phyloP scores from a whole-genome alignment of 768 basidiomycete genomes.

The Tylopilus vinaceipallidus region DNA sequence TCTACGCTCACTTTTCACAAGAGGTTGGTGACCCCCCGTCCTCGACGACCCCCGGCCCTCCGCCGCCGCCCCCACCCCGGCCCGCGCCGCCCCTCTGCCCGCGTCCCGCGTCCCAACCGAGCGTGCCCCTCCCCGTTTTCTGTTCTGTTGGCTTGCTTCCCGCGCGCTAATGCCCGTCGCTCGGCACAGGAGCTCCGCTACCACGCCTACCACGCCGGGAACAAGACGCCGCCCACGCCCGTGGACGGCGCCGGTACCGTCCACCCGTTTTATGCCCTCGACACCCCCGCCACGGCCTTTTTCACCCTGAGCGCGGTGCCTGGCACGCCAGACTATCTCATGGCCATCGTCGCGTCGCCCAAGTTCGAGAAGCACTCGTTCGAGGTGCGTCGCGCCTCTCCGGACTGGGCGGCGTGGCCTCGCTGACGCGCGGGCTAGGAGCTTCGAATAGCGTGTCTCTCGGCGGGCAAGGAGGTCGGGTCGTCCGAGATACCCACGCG shows the following conservation, averaged over 20 bases:
- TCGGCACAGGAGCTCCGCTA: conserved; percentile 41
- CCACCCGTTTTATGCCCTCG: conserved; percentile 25
- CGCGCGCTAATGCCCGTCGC: conserved; percentile 13
- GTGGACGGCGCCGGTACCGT: background rate
- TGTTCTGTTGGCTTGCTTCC: background rate
- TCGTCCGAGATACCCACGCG: conserved; percentile 37
- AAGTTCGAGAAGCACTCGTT: conserved; percentile 44
- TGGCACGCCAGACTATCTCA: conserved; percentile 30
- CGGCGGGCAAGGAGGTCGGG: conserved; percentile 44
- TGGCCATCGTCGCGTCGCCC: conserved; percentile 37
- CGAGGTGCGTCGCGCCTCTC: conserved; percentile 38
- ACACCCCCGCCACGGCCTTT: conserved; percentile 25
- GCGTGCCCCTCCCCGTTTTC: background rate
- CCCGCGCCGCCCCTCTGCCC: background rate
- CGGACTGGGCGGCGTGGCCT: too few species aligned
- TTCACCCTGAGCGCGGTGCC: conserved; percentile 8
- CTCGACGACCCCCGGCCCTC: too few species aligned
- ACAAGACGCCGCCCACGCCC: conserved; percentile 23
- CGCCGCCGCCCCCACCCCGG: background rate
- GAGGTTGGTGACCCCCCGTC: conserved; percentile 37
- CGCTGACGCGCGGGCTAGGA: conserved; percentile 36
- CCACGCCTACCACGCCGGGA: conserved; percentile 40
- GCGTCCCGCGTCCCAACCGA: too few species aligned
- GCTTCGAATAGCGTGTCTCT: conserved; percentile 45
- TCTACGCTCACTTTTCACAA: conserved; percentile 36